A percentile compares a stretch with the other conserved stretches of the same genome.
Evolutionary conservation across 106 monocot genomes (phyloP).

Genomic region (Acorus gramineus): DNA sequence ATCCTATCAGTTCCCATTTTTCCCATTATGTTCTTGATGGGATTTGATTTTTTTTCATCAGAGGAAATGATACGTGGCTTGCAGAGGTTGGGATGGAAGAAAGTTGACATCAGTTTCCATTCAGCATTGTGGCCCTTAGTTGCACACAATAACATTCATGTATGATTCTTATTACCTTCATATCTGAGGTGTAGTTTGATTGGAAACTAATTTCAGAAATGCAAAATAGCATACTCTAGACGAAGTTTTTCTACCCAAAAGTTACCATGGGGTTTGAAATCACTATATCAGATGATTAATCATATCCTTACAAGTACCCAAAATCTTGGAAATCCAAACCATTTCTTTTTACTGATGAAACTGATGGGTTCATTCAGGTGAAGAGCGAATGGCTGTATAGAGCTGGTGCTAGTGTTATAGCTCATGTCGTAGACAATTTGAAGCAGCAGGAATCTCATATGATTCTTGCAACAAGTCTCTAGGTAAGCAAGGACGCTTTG

Average conservation of each 20-base stretch:
- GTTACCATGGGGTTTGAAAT: no score
- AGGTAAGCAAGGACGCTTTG: neutral
- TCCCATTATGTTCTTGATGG: neutral
- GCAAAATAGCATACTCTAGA: no score
- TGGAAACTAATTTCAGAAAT: no score
- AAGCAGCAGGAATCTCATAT: slow-evolving; percentile 52
- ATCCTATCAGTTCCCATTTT: no score
- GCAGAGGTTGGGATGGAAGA: slow-evolving; percentile 92
- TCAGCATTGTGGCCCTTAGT: slow-evolving; percentile 78
- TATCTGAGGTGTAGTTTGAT: neutral
- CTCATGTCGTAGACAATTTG: slow-evolving; percentile 65
- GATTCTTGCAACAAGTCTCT: slow-evolving; percentile 44
- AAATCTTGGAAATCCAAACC: no score
- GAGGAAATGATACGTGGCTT: slow-evolving; percentile 94
- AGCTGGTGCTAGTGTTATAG: slow-evolving; percentile 79
- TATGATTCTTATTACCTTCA: slow-evolving; percentile 16
- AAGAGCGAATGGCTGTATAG: slow-evolving; percentile 79
- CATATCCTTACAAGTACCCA: no score
- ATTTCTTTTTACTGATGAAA: neutral
- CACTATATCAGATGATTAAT: no score
- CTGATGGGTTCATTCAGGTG: slow-evolving; percentile 33
- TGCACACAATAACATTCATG: slow-evolving; percentile 94
- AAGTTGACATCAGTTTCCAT: slow-evolving; percentile 96
- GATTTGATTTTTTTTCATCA: slow-evolving; percentile 7
- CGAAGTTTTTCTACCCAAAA: no score